Conservation (phyloP, 164 flowering plant genomes). For the Dillenia turbinata region DNA sequence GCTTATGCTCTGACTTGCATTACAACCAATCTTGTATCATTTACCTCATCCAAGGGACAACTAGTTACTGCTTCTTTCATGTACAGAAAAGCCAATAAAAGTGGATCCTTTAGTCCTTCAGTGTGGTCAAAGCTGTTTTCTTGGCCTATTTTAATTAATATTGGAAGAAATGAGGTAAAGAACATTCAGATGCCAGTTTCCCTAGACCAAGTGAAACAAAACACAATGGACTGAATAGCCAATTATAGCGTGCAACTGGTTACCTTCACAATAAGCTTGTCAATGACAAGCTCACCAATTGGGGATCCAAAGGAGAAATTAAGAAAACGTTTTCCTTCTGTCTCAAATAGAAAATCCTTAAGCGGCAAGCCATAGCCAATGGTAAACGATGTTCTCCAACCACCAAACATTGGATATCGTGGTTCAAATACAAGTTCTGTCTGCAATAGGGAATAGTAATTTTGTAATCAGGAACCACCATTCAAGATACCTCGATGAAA, state of each 20-base stretch:
- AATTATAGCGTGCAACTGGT: slow-evolving; percentile 4
- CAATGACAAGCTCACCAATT: slow-evolving; percentile 59
- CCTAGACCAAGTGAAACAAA: too few relatives aligned
- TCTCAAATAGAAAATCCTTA: slow-evolving; percentile 66
- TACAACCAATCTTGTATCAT: too few relatives aligned
- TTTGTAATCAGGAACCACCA: background rate
- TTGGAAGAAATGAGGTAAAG: too few relatives aligned
- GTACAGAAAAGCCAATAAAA: too few relatives aligned
- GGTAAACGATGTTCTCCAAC: slow-evolving; percentile 92
- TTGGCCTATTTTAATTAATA: too few relatives aligned
- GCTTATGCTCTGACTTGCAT: too few relatives aligned
- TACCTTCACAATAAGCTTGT: slow-evolving; percentile 82
- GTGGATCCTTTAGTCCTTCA: too few relatives aligned
- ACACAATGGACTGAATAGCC: too few relatives aligned
- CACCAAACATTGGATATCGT: slow-evolving; percentile 93
- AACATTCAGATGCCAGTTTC: too few relatives aligned
- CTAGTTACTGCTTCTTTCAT: too few relatives aligned
- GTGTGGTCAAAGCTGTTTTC: too few relatives aligned
- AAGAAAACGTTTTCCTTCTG: slow-evolving; percentile 74
- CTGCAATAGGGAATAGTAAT: slow-evolving; percentile 36
- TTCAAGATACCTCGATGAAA: background rate
- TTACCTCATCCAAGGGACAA: too few relatives aligned
- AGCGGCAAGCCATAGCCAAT: slow-evolving; percentile 96
- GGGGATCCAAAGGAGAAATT: slow-evolving; percentile 78
- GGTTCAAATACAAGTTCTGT: slow-evolving; percentile 88